A percentile compares a stretch with the other conserved stretches of the same genome.
Conservation (phyloP, 106 monocot species). For the Dendrobium huoshanense region DNA sequence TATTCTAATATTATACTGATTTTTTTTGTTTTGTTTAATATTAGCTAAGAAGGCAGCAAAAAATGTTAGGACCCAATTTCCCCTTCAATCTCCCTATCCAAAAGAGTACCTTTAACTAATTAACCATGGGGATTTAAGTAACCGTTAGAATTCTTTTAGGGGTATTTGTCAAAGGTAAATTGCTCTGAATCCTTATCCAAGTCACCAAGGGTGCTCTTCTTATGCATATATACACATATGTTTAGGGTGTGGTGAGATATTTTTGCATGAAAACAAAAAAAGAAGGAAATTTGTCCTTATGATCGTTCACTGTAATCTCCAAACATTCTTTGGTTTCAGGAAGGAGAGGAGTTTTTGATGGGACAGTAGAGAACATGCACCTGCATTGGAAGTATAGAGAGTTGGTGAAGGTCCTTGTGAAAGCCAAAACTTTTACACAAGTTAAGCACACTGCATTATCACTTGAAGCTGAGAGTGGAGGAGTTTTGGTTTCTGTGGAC, state of each 20-base stretch:
- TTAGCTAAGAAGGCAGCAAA: not conserved
- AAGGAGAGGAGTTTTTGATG: constrained; percentile 94
- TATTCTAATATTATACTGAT: not conserved
- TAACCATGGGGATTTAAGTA: not conserved
- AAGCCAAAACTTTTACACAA: constrained; percentile 64
- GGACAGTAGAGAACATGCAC: constrained; percentile 99
- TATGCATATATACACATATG: not conserved
- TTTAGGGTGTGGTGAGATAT: not conserved
- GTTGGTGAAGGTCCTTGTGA: constrained; percentile 78
- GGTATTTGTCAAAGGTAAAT: not conserved
- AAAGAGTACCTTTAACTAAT: not conserved
- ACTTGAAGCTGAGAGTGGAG: constrained; percentile 94
- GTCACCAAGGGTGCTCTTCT: not conserved
- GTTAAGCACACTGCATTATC: constrained; percentile 75
- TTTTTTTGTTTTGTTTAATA: not conserved
- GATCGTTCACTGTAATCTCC: not conserved
- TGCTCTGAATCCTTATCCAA: not conserved
- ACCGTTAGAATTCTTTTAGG: not conserved
- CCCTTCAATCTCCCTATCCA: not conserved
- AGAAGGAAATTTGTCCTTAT: not conserved
- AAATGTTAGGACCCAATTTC: not conserved
- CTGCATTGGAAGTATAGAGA: constrained; percentile 99
- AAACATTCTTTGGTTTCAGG: constrained; percentile 32
- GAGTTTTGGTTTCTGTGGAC: constrained; percentile 88
- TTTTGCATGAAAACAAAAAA: not conserved